A percentile compares a stretch with the other conserved stretches of the same genome.
These are phyloP conservation scores for Penicillium turbatum DNA, from an alignment of 495 filamentous ascomycete species.

Conservation along the genomic window DNA sequence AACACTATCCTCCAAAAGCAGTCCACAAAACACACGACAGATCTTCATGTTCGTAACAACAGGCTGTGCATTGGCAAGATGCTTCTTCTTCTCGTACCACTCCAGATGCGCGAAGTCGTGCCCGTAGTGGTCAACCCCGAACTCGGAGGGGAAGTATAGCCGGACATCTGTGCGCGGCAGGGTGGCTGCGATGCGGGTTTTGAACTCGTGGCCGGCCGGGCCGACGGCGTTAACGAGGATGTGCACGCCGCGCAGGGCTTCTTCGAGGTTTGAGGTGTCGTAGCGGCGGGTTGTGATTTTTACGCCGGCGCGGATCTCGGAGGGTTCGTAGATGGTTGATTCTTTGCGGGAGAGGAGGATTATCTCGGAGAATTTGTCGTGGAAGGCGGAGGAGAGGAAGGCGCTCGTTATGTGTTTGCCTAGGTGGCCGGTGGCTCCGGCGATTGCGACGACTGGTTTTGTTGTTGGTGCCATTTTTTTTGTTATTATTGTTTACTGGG, in stretches of 20 bases:
- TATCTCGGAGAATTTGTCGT: constrained; percentile 18
- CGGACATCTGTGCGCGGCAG: constrained; percentile 16
- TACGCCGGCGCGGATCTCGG: neutral
- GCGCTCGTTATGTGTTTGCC: constrained; percentile 21
- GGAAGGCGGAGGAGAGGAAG: constrained; percentile 21
- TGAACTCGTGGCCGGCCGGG: constrained; percentile 20
- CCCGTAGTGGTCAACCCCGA: constrained; percentile 26
- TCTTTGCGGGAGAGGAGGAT: constrained; percentile 23
- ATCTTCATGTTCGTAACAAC: constrained; percentile 15
- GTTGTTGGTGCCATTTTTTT: neutral
- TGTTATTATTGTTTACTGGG: neutral
- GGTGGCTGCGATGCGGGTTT: constrained; percentile 17
- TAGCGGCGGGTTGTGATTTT: constrained; percentile 18
- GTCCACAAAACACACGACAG: constrained; percentile 25
- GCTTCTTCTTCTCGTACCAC: constrained; percentile 28
- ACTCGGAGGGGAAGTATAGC: constrained; percentile 30
- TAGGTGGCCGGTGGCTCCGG: constrained; percentile 26
- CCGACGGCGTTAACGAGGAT: constrained; percentile 28
- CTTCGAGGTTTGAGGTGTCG: constrained; percentile 14
- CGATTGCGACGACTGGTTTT: constrained; percentile 23
- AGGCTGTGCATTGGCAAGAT: constrained; percentile 12
- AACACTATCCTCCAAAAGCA: constrained; percentile 28
- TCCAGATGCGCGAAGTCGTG: constrained; percentile 27
- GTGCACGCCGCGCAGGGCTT: constrained; percentile 17
- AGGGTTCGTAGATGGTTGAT: neutral